These are phyloP conservation scores for Arthroderma uncinatum DNA, from an alignment of 2,329 filamentous ascomycete genomes.

Conservation along the genomic window DNA sequence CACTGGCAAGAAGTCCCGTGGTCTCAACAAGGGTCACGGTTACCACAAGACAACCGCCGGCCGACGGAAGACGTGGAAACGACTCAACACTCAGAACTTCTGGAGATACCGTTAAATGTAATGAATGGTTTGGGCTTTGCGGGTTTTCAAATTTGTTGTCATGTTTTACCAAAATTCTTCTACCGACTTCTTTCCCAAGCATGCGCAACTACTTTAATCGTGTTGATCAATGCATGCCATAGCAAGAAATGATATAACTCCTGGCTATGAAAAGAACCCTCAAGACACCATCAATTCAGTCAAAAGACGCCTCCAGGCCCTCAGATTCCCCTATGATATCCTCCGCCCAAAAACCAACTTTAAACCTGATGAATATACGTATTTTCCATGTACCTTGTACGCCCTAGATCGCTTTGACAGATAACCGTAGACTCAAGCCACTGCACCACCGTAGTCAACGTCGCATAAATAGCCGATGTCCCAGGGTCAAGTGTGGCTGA, in stretches of 20 bases:
- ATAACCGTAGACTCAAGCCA: no score
- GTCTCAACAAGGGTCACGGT: constrained; percentile 97
- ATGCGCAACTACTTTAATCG: constrained; percentile 1
- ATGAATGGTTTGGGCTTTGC: constrained; percentile 1
- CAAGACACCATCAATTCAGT: no score
- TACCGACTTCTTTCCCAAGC: background rate
- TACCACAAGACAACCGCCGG: constrained; percentile 98
- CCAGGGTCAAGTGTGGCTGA: background rate
- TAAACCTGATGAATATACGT: no score
- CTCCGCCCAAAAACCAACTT: background rate
- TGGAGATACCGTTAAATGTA: constrained; percentile 77
- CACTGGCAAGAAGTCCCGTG: constrained; percentile 98
- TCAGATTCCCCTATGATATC: background rate
- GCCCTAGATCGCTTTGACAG: no score
- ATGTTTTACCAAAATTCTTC: constrained; percentile 6
- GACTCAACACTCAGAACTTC: constrained; percentile 97
- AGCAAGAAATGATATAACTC: constrained; percentile 6
- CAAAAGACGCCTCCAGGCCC: background rate
- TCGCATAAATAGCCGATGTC: background rate
- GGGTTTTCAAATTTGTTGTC: constrained; percentile 5
- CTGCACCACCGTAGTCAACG: no score
- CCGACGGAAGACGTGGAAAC: constrained; percentile 99
- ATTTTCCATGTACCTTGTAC: no score
- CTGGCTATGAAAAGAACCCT: constrained; percentile 3
- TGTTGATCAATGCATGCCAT: constrained; percentile 4